Evolutionary conservation across 148 eudicot genomes (phyloP), one percentile per base, ranked within the genome.

Genomic region (Vaccinium vitisidaea): DNA sequence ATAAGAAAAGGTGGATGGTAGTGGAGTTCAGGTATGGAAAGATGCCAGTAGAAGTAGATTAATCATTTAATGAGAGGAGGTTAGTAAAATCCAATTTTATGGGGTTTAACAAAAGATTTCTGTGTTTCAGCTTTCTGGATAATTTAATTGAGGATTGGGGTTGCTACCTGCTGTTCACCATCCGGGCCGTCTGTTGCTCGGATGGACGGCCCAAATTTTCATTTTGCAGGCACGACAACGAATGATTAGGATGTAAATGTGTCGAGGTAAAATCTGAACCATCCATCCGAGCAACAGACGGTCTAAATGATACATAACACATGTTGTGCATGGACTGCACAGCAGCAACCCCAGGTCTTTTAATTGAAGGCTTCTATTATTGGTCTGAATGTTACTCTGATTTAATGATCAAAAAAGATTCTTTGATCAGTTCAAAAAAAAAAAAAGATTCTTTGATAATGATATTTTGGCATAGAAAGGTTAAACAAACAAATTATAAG

Each of bases 11-110:
- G 74, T 63, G 61, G 36, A 48, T 32, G 67, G 70, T 84, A 88
- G 92, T 90, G 92, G 92, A 90, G 50, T 82, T 88, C 86, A 81
- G 88, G 85, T 61, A 39, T 23, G 88, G 71, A 90, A 88, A 88
- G 89, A 88, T 87, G 71, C 88, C 80, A 0, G 1, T 85, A 25
- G 8, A 82, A 43, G 63, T 84, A 56, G 79, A 83, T 80, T 83
- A 79, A 83, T 75, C 15, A 80, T 65, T 39, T 52, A 61, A 83
- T 80, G 77, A 25, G 83, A 74, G 88, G 84, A 32, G 86, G 86
- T 83, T 83, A 83, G 86, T 83, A 75, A 74, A 49, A 86, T 65
- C 85, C 69, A 83, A 25, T 82, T 59, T 84, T 18, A 10, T 75
- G 83, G 67, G 78, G 19, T 77, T 65, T 81, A 65, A 54, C 67